Base-by-base conservation (phyloP, 345 rosid genomes). In the Lepidium didymum region DNA sequence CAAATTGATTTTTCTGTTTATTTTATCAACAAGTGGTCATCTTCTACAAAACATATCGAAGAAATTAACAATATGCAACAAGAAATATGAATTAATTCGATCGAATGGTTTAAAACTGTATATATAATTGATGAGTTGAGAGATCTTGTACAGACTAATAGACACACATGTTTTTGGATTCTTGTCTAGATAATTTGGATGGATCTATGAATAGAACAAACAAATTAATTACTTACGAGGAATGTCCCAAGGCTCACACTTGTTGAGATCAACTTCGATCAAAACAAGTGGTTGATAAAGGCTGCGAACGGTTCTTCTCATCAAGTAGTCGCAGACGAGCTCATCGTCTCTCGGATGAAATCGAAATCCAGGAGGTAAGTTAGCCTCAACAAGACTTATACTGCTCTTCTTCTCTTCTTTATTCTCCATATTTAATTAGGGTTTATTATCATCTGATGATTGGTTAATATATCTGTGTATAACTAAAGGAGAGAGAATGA, bases 341-440 rank as follows among this genome's bases (percentile, higher is more conserved):
- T 93, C 98, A 47, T 91, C 97, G 50, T 93, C 98, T 1, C 96
- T 88, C 0, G 98, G 98, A 51, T 93, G 96, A 75, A 93, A 93
- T 4, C 97, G 83, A 67, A 90, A 93, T 0, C 98, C 98, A 0
- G 96, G 92, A 1, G 97, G 96, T 74, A 93, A 75, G 56, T 88
- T 78, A 14, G 96, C 84, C 79, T 86, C 45, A 69, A 86, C 87
- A 82, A 79, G 74, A 53, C 90, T 83, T 81, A 88, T 78, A 74
- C 78, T 60, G 13, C 63, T 80, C 34, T 59, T 73, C 33, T 46
- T 37, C 54, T 55, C 62, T 14, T 67, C 73, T 43, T 60, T 23
- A 4, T 21, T 10, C 27, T 74, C 77, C 73, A 67, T 66, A n/a
- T 42, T 73, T 50, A 8, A 1, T 31, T 57, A 14, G 36, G 56